Percentiles rank a stretch among this genome's conserved stretches.
Conservation (phyloP, 495 filamentous ascomycete species). For the Cercophora scortea region DNA sequence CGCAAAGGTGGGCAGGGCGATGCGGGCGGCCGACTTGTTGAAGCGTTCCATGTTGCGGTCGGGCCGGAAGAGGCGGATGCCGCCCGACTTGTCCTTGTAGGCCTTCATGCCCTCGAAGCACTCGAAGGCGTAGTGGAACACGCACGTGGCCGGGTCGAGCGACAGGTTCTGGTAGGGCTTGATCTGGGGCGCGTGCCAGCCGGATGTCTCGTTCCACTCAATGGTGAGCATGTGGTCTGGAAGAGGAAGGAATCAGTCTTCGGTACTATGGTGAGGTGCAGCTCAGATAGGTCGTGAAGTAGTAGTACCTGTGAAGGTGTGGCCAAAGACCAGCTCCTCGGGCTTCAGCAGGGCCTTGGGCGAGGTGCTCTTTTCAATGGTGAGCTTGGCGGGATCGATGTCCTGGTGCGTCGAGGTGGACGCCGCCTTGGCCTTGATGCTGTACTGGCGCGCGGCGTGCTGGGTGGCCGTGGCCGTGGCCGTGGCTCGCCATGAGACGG, state of each 20-base stretch:
- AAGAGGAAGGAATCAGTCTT: background rate
- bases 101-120: conserved; percentile 99
- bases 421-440: conserved; percentile 47
- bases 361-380: conserved; percentile 61
- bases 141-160: conserved; percentile 91
- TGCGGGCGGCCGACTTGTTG: conserved; percentile 81
- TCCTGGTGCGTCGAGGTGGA: conserved; percentile 41
- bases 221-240: conserved; percentile 93
- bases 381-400: conserved; percentile 69
- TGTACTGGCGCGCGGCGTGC: conserved; percentile 40
- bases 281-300: background rate
- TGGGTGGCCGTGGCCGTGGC: conserved; percentile 5
- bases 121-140: conserved; percentile 97
- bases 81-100: conserved; percentile 70
- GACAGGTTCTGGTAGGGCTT: conserved; percentile 93
- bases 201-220: conserved; percentile 77
- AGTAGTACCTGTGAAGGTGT: conserved; percentile 70
- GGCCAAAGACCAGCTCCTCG: conserved; percentile 78
- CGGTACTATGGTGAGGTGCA: background rate
- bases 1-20: conserved; percentile 82
- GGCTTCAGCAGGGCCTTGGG: conserved; percentile 67
- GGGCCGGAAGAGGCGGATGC: conserved; percentile 84
- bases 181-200: conserved; percentile 75
- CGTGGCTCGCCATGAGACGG: conserved; percentile 6
- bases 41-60: conserved; percentile 92